These are phyloP conservation scores for Chaetomium strumarium DNA, from an alignment of 2,329 filamentous ascomycete species.

Conservation along the genomic window DNA sequence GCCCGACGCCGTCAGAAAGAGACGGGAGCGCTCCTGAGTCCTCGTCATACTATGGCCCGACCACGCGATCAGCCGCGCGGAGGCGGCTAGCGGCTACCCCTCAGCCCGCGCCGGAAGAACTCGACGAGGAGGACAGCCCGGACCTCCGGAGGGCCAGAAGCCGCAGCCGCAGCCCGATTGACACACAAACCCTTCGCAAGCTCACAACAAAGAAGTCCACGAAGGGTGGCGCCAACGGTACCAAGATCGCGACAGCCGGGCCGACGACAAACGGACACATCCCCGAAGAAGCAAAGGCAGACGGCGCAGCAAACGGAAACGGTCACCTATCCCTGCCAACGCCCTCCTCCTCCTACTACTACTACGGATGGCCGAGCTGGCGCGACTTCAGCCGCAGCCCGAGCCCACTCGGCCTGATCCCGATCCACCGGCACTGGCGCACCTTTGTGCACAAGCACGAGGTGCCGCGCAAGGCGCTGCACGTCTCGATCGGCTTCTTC, in stretches of 20 bases:
- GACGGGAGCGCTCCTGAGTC: slow-evolving; percentile 49
- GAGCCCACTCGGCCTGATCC: slow-evolving; percentile 87
- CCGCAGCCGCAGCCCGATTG: slow-evolving; percentile 64
- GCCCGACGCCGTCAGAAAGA: slow-evolving; percentile 63
- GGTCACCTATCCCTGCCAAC: slow-evolving; percentile 67
- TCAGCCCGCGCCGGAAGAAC: slow-evolving; percentile 54
- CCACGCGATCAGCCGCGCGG: slow-evolving; percentile 68
- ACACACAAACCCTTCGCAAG: slow-evolving; percentile 44
- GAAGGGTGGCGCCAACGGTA: slow-evolving; percentile 13
- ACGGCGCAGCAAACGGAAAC: slow-evolving; percentile 36
- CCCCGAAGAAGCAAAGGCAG: neutral
- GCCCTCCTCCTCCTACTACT: slow-evolving; percentile 35
- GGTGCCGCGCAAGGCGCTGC: slow-evolving; percentile 85
- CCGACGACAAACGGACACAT: slow-evolving; percentile 14
- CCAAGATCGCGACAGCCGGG: slow-evolving; percentile 12
- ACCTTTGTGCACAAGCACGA: slow-evolving; percentile 94
- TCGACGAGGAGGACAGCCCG: slow-evolving; percentile 45
- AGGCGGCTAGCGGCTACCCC: slow-evolving; percentile 50
- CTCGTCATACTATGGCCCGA: slow-evolving; percentile 57
- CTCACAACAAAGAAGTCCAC: slow-evolving; percentile 39
- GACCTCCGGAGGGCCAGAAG: slow-evolving; percentile 59
- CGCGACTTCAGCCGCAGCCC: slow-evolving; percentile 85
- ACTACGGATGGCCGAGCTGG: slow-evolving; percentile 65
- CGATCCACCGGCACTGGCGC: slow-evolving; percentile 87
- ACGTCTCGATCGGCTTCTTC: slow-evolving; percentile 95